phyloP scores from a whole-genome alignment of 345 rosid genomes.

The Eucalyptus cladocalyx region DNA sequence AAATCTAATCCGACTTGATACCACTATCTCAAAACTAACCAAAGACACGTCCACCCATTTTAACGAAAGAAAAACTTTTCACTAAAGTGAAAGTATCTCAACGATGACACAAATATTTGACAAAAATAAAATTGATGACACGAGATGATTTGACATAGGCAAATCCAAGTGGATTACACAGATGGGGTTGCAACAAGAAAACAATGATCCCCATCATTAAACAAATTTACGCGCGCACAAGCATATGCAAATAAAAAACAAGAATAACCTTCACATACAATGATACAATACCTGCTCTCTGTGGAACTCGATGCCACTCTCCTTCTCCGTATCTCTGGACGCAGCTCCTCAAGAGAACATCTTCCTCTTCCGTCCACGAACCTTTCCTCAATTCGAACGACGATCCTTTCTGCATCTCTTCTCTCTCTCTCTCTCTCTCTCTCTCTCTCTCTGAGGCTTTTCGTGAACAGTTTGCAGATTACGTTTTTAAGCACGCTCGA shows the following conservation, averaged over 20 bases:
- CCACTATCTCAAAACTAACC: too few species aligned
- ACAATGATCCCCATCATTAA: neutral
- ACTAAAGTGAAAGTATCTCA: neutral
- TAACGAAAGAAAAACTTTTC: too few species aligned
- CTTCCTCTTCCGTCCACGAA: constrained; percentile 43
- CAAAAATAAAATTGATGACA: too few species aligned
- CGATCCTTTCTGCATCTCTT: neutral
- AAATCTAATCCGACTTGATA: too few species aligned
- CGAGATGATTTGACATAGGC: too few species aligned
- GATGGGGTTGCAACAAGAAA: neutral
- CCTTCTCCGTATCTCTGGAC: constrained; percentile 29
- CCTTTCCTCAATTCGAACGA: constrained; percentile 23
- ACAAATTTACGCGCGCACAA: neutral
- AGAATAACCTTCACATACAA: neutral
- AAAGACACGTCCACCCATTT: neutral
- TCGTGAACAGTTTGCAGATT: neutral
- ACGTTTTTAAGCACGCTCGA: neutral
- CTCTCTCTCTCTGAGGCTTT: neutral
- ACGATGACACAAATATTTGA: too few species aligned
- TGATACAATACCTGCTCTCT: constrained; percentile 11
- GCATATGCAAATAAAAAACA: neutral
- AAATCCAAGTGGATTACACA: neutral
- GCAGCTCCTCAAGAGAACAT: constrained; percentile 22
- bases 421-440: neutral
- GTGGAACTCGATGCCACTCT: constrained; percentile 32